Evolutionary conservation across 2,329 filamentous ascomycete species (phyloP), one percentile per base, ranked within the genome.

Genomic region (Myriosclerotinia duriaeana): DNA sequence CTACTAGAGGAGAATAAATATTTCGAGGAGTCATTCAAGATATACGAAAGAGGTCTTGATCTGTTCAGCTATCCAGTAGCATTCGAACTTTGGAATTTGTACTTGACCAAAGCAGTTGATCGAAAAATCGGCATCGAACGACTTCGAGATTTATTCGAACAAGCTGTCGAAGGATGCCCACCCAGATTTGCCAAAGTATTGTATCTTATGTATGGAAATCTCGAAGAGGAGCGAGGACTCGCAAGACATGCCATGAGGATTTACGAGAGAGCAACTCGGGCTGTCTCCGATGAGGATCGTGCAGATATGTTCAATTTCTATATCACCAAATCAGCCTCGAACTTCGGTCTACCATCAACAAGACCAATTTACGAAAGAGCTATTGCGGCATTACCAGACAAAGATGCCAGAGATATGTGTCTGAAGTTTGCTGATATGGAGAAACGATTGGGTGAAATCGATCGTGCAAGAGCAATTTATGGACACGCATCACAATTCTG

Each of bases 301-400:
- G 89, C 93, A 68, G 93, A 97, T 74, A 97, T 99, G 93, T 99
- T 97, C 82, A 95, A 97, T 78, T 97, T 98, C 77, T 99, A 99
- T 81, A 97, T 99, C 76, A 98, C 94, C 67, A 98, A 99, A 78
- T 97, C 93, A 0, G 95, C 95, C 1, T 96, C 93, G 26, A 99
- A 99, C 79, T 99, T 99, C 75, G 95, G 96, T 42, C 85, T 99
- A 62, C 93, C 95, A 0, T 98, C 95, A 0, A 97, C 95, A 3
- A 84, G 95, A 62, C 89, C 92, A 0, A 99, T 99, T 73, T 99
- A 99, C 81, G 95, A 99, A 80, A 89, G 93, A 66, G 94, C 95
- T 48, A 97, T 99, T 72, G 89, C 92, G 14, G 91, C 93, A n/a
- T 83, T 99, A 46, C 94, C 96, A 0, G 95, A 99, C 78, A 86